Evolutionary conservation across 2,329 filamentous ascomycete species (phyloP).

Genomic region (Penicillium sp.): DNA sequence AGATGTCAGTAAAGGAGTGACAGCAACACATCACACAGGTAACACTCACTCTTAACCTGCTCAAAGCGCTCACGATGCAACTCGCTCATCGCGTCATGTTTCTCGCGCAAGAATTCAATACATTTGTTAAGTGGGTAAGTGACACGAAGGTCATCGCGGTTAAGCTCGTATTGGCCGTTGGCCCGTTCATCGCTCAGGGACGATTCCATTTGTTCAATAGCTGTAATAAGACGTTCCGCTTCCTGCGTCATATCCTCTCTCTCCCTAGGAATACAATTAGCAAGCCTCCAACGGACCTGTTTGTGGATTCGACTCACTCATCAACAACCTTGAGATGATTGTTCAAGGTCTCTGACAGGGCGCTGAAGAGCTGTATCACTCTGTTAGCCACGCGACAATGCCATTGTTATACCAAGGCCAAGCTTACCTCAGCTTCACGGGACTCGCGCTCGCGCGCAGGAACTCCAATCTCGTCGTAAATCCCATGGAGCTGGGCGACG

Average conservation of each 20-base stretch:
- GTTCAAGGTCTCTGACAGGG: constrained; percentile 81
- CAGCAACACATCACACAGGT: neutral
- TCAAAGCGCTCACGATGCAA: constrained; percentile 86
- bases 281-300: constrained; percentile 6
- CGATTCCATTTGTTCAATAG: constrained; percentile 85
- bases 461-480: constrained; percentile 98
- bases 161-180: constrained; percentile 55
- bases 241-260: constrained; percentile 88
- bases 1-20: constrained; percentile 18
- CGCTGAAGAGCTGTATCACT: constrained; percentile 65
- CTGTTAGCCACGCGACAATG: constrained; percentile 1
- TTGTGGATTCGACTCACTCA: constrained; percentile 39
- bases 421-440: constrained; percentile 73
- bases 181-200: constrained; percentile 70
- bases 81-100: constrained; percentile 68
- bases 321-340: constrained; percentile 80
- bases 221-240: constrained; percentile 71
- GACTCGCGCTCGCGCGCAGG: constrained; percentile 81
- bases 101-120: constrained; percentile 72
- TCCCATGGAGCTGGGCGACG: constrained; percentile 80
- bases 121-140: constrained; percentile 77
- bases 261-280: constrained; percentile 46
- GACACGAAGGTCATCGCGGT: constrained; percentile 61
- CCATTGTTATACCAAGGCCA: neutral
- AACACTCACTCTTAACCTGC: constrained; percentile 77